phyloP scores from a whole-genome alignment of 768 basidiomycete species.

The Lentinus tigrinus region DNA sequence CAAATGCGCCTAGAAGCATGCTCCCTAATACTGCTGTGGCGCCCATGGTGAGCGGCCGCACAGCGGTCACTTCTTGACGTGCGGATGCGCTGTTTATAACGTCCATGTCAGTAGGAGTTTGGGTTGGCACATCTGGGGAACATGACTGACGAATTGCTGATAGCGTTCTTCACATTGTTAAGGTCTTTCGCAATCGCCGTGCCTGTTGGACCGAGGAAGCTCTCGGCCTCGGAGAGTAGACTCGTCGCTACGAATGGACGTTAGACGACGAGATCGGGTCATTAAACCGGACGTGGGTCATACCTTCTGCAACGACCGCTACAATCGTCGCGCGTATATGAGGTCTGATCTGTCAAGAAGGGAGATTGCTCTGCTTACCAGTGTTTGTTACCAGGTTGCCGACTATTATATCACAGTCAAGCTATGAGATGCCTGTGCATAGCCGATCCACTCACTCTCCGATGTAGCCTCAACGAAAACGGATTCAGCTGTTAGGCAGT shows the following conservation, averaged over 20 bases:
- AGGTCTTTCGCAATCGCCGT: not conserved
- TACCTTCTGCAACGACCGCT: not conserved
- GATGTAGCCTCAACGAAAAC: slow-evolving; percentile 4
- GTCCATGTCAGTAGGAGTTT: not conserved
- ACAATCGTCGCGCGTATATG: not conserved
- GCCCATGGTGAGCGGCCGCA: not conserved
- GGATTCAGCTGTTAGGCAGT: not conserved
- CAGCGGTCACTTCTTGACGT: not conserved
- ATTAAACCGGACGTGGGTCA: not conserved
- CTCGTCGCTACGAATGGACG: not conserved
- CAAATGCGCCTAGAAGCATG: slow-evolving; percentile 8
- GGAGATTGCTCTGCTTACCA: not conserved
- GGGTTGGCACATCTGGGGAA: not conserved
- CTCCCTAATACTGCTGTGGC: slow-evolving; percentile 1
- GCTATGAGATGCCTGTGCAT: not conserved
- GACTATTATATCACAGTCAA: not conserved
- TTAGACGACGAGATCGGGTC: not conserved
- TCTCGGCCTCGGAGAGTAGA: not conserved
- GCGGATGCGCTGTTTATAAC: not conserved
- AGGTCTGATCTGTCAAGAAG: not conserved
- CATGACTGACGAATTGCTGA: not conserved
- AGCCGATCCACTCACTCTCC: not conserved
- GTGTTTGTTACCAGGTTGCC: not conserved
- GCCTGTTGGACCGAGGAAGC: not conserved
- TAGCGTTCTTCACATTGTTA: not conserved